Evolutionary conservation across 164 flowering plant genomes (phyloP), one percentile per base, ranked within the genome.

Genomic region (Annona cherimola): DNA sequence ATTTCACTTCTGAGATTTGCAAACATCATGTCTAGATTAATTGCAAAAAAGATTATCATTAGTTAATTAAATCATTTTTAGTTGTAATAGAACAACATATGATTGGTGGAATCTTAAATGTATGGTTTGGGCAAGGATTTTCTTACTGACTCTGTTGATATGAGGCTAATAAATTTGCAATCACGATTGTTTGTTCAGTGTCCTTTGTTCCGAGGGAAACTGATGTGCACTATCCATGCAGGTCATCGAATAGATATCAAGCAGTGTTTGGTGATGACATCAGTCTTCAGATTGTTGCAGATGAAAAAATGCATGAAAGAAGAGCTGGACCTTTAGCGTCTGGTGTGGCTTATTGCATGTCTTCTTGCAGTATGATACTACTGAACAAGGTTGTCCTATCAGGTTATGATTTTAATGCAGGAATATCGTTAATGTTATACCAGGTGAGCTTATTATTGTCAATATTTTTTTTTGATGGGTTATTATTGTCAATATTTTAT

Each of bases 321-420:
- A 82, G 54, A 77, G 78, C 86, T 61, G 86, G 88, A 45, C 88
- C 97, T 61, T 80, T 92, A 64, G 11, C 87, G 45, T 89, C 97
- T 79, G 97, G 96, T 69, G 44, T 75, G 46, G 92, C 96, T 64
- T 92, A 92, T 70, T 92, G 97, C 78, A 65, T 92, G 74, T 88
- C 92, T 50, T 92, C 97, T 54, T 92, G 94, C 84, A 82, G 94
- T 83, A 90, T 92, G 96, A 88, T 90, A 72, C 63, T 92, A 79
- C 81, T 92, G 50, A 92, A 92, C 77, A 92, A 92, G 81, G 63
- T 89, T 69, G 90, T 89, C 67, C 80, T 92, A 39, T 92, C 92
- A 39, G 75, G 86, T 69, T 92, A 85, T 75, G 83, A 80, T 44
- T 92, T 92, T 79, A 75, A 83, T 80, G 95, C 97, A 6, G 97